Conservation (phyloP, 2,329 filamentous ascomycete species). For the Hymenoscyphus scutula region DNA sequence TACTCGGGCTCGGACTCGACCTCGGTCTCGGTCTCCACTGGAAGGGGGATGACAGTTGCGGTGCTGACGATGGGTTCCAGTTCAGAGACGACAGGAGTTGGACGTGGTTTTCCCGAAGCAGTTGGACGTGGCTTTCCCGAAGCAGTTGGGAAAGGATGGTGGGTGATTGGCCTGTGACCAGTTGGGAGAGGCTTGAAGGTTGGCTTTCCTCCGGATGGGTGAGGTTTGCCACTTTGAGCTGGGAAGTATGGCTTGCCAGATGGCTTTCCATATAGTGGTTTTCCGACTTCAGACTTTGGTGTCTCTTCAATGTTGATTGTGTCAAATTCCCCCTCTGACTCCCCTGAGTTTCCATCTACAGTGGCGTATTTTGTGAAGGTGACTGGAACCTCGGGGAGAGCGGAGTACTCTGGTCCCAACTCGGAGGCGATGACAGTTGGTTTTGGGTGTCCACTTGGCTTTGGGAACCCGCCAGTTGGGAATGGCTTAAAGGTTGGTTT, state of each 20-base stretch:
- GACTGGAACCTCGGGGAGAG: no score
- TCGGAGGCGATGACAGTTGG: not conserved
- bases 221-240: not conserved
- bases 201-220: not conserved
- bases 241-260: not conserved
- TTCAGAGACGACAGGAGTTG: not conserved
- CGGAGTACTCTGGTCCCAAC: no score
- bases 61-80: not conserved
- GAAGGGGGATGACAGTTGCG: not conserved
- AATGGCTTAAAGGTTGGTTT: not conserved
- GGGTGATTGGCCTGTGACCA: not conserved
- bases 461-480: not conserved
- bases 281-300: not conserved
- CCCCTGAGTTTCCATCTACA: not conserved
- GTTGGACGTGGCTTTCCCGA: not conserved
- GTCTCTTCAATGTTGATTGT: not conserved
- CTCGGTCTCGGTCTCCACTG: not conserved
- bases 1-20: not conserved
- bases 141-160: not conserved
- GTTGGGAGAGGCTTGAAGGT: not conserved
- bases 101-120: not conserved
- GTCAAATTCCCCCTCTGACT: not conserved
- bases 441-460: not conserved
- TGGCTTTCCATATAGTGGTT: not conserved
- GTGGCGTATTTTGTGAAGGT: no score